These are phyloP conservation scores for Dioscorea dumetorum DNA, from an alignment of 106 monocot species.

Conservation along the genomic window DNA sequence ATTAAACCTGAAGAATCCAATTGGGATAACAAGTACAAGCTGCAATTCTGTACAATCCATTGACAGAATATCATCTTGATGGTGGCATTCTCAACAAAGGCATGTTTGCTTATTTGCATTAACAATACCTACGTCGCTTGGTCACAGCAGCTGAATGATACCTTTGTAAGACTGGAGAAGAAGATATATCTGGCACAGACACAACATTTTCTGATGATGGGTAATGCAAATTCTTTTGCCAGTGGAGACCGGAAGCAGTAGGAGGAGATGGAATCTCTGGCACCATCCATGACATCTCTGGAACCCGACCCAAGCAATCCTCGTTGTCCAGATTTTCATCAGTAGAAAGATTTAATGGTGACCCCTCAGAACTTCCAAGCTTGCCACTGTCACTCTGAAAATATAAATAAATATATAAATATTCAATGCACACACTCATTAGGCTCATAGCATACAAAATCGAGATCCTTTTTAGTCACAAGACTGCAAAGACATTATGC, in stretches of 20 bases:
- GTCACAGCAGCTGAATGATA: constrained; percentile 2
- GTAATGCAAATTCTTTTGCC: constrained; percentile 36
- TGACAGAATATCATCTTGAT: neutral
- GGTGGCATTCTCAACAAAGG: constrained; percentile 1
- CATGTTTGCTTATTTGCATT: neutral
- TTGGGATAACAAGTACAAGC: no score
- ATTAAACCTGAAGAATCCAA: no score
- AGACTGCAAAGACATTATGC: neutral
- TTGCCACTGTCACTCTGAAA: constrained; percentile 34
- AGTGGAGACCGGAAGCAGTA: constrained; percentile 70
- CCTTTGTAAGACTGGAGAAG: constrained; percentile 3
- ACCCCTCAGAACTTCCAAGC: constrained; percentile 51
- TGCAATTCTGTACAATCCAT: no score
- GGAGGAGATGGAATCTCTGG: constrained; percentile 82
- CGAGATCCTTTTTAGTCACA: no score
- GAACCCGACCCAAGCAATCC: constrained; percentile 56
- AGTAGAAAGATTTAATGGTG: constrained; percentile 26
- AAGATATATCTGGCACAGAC: constrained; percentile 67
- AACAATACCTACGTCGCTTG: constrained; percentile 22
- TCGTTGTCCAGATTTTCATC: constrained; percentile 38
- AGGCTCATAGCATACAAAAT: no score
- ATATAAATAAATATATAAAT: neutral
- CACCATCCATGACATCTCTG: constrained; percentile 56
- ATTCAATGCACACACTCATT: no score
- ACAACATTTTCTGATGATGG: constrained; percentile 19